These are phyloP conservation scores for Lentithecium fluviatile DNA, from an alignment of 495 filamentous ascomycete genomes.

Conservation along the genomic window DNA sequence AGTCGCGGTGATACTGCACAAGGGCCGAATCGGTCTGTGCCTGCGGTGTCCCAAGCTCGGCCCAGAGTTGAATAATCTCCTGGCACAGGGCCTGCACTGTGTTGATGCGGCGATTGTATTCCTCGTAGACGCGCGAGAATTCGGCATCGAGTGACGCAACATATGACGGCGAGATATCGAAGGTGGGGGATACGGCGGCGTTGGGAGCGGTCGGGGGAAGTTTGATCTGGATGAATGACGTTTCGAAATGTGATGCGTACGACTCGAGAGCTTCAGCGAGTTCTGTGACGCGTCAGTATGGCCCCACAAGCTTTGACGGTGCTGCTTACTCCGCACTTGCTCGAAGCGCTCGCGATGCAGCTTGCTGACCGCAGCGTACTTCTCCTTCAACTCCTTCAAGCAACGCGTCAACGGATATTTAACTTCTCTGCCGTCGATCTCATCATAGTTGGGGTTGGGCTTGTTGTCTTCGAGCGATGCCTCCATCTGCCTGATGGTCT, in stretches of 20 bases:
- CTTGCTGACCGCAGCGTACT: constrained; percentile 73
- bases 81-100: constrained; percentile 73
- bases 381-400: constrained; percentile 76
- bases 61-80: constrained; percentile 91
- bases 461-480: constrained; percentile 76
- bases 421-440: constrained; percentile 64
- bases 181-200: constrained; percentile 70
- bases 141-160: constrained; percentile 83
- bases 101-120: constrained; percentile 77
- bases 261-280: constrained; percentile 90
- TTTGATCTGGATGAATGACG: constrained; percentile 73
- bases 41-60: constrained; percentile 87
- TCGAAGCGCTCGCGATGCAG: constrained; percentile 87
- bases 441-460: constrained; percentile 58
- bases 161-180: constrained; percentile 87
- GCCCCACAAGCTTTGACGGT: not conserved
- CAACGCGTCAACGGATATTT: constrained; percentile 79
- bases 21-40: constrained; percentile 86
- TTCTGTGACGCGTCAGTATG: constrained; percentile 53
- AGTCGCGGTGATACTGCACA: constrained; percentile 81
- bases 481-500: constrained; percentile 88
- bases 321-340: constrained; percentile 82
- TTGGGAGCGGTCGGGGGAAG: constrained; percentile 78
- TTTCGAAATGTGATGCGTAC: constrained; percentile 90
- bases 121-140: constrained; percentile 90